Conservation (phyloP, 2,329 filamentous ascomycete genomes). For the Leptographium lundbergii region DNA sequence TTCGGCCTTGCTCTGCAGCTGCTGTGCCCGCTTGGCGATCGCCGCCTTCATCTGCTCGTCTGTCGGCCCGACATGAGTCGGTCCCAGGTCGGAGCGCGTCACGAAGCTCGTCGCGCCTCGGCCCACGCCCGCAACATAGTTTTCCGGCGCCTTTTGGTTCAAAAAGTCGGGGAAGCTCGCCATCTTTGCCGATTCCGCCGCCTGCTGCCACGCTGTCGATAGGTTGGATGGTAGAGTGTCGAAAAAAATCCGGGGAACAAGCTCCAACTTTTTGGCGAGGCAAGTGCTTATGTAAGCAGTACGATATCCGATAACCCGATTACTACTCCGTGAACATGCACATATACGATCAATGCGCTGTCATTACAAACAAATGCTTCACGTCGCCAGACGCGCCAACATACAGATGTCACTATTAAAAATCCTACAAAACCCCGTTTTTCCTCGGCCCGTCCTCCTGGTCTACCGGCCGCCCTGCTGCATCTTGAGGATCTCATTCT, state of each 20-base stretch:
- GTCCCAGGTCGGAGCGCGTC: constrained; percentile 89
- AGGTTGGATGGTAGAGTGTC: too few relatives aligned
- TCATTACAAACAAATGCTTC: not conserved
- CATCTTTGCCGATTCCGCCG: constrained; percentile 27
- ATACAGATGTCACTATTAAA: too few relatives aligned
- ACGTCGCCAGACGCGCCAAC: too few relatives aligned
- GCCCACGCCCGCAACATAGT: constrained; percentile 91
- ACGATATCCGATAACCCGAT: too few relatives aligned
- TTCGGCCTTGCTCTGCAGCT: constrained; percentile 44
- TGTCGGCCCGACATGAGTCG: constrained; percentile 85
- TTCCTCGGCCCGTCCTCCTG: too few relatives aligned
- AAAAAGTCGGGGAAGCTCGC: constrained; percentile 66
- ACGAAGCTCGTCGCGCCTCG: constrained; percentile 97
- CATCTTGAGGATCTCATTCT: constrained; percentile 54
- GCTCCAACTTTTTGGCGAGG: not conserved
- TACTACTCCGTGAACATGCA: too few relatives aligned
- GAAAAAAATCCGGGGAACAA: too few relatives aligned
- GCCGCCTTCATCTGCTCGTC: constrained; percentile 98
- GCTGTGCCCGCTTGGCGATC: constrained; percentile 82
- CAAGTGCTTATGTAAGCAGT: not conserved
- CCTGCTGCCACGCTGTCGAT: too few relatives aligned
- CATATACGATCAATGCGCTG: too few relatives aligned
- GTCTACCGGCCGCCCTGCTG: constrained; percentile 12
- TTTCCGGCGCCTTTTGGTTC: constrained; percentile 71
- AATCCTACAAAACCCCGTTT: too few relatives aligned